Base-by-base conservation (phyloP, 108 stramenopile genomes). In the Pinguiococcus pyrenoidosus region DNA sequence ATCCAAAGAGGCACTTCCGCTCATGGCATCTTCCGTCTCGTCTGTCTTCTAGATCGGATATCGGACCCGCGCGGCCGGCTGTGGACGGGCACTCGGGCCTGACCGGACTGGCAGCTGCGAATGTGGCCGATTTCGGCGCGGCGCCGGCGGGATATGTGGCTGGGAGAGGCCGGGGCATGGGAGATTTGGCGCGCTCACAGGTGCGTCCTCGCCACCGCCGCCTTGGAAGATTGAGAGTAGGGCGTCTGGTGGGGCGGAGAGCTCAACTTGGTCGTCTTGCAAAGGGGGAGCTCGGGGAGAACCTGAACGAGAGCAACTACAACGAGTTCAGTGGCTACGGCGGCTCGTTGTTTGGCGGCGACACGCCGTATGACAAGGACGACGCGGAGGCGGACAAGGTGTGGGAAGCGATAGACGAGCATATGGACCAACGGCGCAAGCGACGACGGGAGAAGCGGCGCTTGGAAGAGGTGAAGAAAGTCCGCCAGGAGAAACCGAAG, bases 361-460 rank as follows among this genome's bases (percentile, higher is more conserved):
- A 71, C 21, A 48, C 70, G 26, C 83, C 75, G 17, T 91, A 85
- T 53, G 89, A 90, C 34, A 72, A 85, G 12, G 94, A 89, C 25
- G 94, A 94, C 66, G 79, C 72, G 44, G 91, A 94, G 73, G 94
- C 98, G 20, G 98, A 99, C 61, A 42, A 58, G 37, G 82, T 95
- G 21, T 99, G 92, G 64, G 83, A 75, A 43, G 55, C 85, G 4
- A 84, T 99, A 56, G 94, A 96, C 58, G 89, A 92, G 72, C 73
- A 82, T 45, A 80, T 99, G 85, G 71, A 71, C 34, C 41, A 37
- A 1, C 46, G 78, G 25, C 46, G 68, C 3, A 73, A 68, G 43
- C 66, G 75, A 37, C 78, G 74, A 35, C 68, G 86, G 17, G 65
- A 60, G 46, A 59, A 72, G 37, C 68, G 72, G 37, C 39, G 56